These are phyloP conservation scores for Hondaea fermentalgiana DNA, from an alignment of 108 stramenopile genomes.

Conservation along the genomic window DNA sequence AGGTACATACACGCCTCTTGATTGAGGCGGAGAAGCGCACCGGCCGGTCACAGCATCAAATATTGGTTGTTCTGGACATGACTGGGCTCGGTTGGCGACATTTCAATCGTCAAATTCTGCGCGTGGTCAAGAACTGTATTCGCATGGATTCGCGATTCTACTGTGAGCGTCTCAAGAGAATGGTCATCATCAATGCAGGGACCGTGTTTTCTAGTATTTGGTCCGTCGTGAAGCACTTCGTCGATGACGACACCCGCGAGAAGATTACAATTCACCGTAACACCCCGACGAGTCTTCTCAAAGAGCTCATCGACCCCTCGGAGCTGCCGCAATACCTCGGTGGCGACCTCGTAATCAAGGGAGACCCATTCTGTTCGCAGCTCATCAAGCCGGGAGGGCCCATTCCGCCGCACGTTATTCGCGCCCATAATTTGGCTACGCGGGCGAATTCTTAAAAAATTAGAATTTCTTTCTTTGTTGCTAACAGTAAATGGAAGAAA, in stretches of 20 bases:
- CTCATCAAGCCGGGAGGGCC: neutral
- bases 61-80: neutral
- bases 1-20: neutral
- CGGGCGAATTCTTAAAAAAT: neutral
- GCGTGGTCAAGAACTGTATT: neutral
- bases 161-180: neutral
- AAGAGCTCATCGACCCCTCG: neutral
- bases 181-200: neutral
- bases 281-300: neutral
- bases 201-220: neutral
- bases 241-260: neutral
- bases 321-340: neutral
- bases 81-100: neutral
- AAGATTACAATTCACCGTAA: neutral
- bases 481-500: too few species aligned
- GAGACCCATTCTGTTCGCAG: neutral
- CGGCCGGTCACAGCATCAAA: neutral
- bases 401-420: neutral
- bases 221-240: neutral
- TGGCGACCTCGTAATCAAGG: neutral
- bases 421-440: neutral
- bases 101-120: neutral
- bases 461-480: too few species aligned
- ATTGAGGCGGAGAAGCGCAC: neutral
- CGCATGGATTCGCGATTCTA: neutral